phyloP scores from a whole-genome alignment of 2,329 filamentous ascomycete species.

The Rachicladosporium sp. region DNA sequence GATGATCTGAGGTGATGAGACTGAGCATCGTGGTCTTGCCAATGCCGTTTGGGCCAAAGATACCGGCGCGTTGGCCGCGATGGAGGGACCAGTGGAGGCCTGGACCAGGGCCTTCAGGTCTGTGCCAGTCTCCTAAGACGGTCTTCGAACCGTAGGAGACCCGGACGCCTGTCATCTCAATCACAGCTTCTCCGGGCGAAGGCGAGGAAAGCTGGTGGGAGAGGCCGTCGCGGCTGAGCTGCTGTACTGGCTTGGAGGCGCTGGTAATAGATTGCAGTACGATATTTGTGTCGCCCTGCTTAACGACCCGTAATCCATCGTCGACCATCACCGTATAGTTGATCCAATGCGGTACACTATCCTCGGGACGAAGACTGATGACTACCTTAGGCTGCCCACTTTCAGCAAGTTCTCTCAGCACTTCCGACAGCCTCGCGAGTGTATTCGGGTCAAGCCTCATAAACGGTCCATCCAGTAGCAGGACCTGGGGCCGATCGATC shows the following conservation, averaged over 20 bases:
- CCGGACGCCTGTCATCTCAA: slow-evolving; percentile 77
- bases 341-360: slow-evolving; percentile 80
- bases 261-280: slow-evolving; percentile 22
- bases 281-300: slow-evolving; percentile 56
- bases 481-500: slow-evolving; percentile 62
- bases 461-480: slow-evolving; percentile 87
- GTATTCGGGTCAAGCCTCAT: slow-evolving; percentile 90
- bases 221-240: slow-evolving; percentile 20
- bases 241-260: slow-evolving; percentile 23
- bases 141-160: slow-evolving; percentile 69
- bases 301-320: slow-evolving; percentile 51
- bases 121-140: slow-evolving; percentile 70
- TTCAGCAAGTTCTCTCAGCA: slow-evolving; percentile 57
- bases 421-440: slow-evolving; percentile 54
- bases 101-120: slow-evolving; percentile 35
- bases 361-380: slow-evolving; percentile 70
- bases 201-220: slow-evolving; percentile 12
- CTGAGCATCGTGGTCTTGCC: slow-evolving; percentile 93
- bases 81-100: slow-evolving; percentile 76
- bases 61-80: slow-evolving; percentile 75
- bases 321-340: slow-evolving; percentile 68
- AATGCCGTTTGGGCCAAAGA: slow-evolving; percentile 86
- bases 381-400: slow-evolving; percentile 59
- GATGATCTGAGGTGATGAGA: slow-evolving; percentile 88
- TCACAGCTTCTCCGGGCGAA: slow-evolving; percentile 51